Evolutionary conservation across 2,329 filamentous ascomycete species (phyloP).

Genomic region (Calycina marina): DNA sequence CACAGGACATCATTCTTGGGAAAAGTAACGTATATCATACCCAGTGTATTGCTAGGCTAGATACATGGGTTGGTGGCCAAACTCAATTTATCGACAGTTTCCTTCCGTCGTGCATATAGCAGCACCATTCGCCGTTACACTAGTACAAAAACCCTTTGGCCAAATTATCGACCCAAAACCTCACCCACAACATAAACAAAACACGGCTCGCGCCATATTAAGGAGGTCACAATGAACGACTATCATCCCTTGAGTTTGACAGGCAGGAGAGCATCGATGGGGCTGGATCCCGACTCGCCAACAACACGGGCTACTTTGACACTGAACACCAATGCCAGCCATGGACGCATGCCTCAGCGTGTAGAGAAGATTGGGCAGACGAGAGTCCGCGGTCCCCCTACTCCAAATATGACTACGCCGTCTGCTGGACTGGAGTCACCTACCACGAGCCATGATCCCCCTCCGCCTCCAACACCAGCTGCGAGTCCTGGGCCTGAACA

Average conservation of each 20-base stretch:
- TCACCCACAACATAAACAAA: no score
- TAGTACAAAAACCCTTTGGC: no score
- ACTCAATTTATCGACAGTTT: no score
- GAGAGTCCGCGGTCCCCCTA: constrained; percentile 43
- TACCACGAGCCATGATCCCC: constrained; percentile 29
- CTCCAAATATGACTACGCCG: constrained; percentile 51
- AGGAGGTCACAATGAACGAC: constrained; percentile 20
- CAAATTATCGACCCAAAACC: no score
- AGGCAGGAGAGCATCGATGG: constrained; percentile 42
- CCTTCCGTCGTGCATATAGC: no score
- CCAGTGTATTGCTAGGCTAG: no score
- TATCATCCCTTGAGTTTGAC: constrained; percentile 42
- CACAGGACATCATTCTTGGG: no score
- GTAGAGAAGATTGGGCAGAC: constrained; percentile 40
- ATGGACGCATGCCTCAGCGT: constrained; percentile 23
- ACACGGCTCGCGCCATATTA: no score
- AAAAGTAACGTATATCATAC: no score
- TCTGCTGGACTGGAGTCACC: constrained; percentile 42
- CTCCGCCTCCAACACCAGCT: constrained; percentile 49
- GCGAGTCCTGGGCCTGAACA: constrained; percentile 49
- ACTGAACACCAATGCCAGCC: constrained; percentile 31
- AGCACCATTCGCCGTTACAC: no score
- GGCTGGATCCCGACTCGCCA: constrained; percentile 29
- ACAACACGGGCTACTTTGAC: constrained; percentile 27
- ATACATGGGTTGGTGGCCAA: no score